A percentile compares a stretch with the other conserved stretches of the same genome.
Conservation (phyloP, 2,329 filamentous ascomycete genomes). For the Didymosphaeria variabile region DNA sequence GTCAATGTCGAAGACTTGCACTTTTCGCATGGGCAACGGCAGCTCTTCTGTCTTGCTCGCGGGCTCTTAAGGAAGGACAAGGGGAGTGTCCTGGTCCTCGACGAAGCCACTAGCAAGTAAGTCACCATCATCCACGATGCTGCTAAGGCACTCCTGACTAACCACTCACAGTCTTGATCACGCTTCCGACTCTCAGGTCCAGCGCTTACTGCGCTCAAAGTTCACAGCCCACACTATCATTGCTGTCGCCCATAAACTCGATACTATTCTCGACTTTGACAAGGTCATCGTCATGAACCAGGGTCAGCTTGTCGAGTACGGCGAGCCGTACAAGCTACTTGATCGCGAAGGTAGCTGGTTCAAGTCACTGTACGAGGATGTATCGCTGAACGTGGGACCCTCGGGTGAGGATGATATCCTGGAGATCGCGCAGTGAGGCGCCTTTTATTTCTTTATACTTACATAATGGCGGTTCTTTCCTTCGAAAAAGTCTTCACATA, state of each 20-base stretch:
- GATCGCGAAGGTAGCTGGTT: constrained; percentile 43
- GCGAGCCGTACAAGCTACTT: constrained; percentile 39
- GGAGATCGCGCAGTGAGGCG: constrained; percentile 19
- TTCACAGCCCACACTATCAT: constrained; percentile 68
- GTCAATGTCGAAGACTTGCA: constrained; percentile 43
- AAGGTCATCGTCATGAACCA: constrained; percentile 61
- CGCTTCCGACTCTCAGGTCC: constrained; percentile 66
- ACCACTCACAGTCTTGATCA: constrained; percentile 60
- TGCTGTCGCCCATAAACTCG: constrained; percentile 65
- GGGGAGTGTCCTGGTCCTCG: constrained; percentile 39
- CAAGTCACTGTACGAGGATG: constrained; percentile 42
- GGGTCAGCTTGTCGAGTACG: constrained; percentile 59
- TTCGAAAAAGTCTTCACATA: not conserved
- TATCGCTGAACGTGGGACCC: constrained; percentile 8
- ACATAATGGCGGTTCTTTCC: not conserved
- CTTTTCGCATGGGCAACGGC: constrained; percentile 63
- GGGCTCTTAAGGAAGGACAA: constrained; percentile 59
- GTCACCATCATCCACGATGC: constrained; percentile 6
- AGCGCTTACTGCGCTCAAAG: constrained; percentile 62
- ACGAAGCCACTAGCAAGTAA: constrained; percentile 48
- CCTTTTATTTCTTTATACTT: not conserved
- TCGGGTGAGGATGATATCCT: constrained; percentile 22
- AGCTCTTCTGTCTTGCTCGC: constrained; percentile 70
- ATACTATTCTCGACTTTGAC: constrained; percentile 65
- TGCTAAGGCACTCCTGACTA: not conserved